Evolutionary conservation across 2,329 filamentous ascomycete species (phyloP).

Genomic region (Aureobasidium sp.): DNA sequence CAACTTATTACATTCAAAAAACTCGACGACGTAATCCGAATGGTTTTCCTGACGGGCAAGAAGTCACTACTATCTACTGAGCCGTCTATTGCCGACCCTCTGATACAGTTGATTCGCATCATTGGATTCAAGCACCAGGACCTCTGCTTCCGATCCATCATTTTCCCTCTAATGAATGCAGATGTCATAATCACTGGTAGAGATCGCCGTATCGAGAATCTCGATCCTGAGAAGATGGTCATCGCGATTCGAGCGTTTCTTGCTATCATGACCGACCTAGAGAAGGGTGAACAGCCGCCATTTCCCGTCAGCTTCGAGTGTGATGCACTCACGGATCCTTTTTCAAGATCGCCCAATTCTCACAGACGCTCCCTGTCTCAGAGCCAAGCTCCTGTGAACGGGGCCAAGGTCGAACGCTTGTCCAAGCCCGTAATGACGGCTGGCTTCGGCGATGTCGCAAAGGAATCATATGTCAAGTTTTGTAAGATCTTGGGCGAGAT

Average conservation of each 20-base stretch:
- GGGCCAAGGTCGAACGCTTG: constrained; percentile 53
- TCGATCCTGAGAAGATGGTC: constrained; percentile 96
- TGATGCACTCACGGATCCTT: constrained; percentile 35
- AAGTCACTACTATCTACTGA: constrained; percentile 77
- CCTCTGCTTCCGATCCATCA: constrained; percentile 81
- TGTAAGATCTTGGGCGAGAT: constrained; percentile 95
- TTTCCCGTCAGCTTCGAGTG: constrained; percentile 63
- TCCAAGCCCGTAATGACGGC: constrained; percentile 55
- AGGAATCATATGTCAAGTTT: constrained; percentile 81
- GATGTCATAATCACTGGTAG: constrained; percentile 45
- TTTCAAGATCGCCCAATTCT: constrained; percentile 27
- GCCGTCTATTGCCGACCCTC: constrained; percentile 71
- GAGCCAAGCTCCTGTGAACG: constrained; percentile 25
- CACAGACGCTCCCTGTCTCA: constrained; percentile 30
- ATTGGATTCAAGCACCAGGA: constrained; percentile 92
- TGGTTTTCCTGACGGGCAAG: constrained; percentile 74
- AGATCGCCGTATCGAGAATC: constrained; percentile 78
- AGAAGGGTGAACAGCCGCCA: constrained; percentile 74
- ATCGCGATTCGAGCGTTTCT: constrained; percentile 92
- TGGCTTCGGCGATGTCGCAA: constrained; percentile 64
- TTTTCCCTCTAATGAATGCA: constrained; percentile 92
- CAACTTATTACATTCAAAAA: constrained; percentile 62
- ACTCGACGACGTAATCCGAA: constrained; percentile 78
- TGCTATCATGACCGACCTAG: constrained; percentile 84
- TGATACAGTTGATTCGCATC: constrained; percentile 89